Percentiles rank a stretch among this genome's conserved stretches.
These are phyloP conservation scores for Verticillium longisporum DNA, from an alignment of 2,329 filamentous ascomycete species.

Conservation along the genomic window DNA sequence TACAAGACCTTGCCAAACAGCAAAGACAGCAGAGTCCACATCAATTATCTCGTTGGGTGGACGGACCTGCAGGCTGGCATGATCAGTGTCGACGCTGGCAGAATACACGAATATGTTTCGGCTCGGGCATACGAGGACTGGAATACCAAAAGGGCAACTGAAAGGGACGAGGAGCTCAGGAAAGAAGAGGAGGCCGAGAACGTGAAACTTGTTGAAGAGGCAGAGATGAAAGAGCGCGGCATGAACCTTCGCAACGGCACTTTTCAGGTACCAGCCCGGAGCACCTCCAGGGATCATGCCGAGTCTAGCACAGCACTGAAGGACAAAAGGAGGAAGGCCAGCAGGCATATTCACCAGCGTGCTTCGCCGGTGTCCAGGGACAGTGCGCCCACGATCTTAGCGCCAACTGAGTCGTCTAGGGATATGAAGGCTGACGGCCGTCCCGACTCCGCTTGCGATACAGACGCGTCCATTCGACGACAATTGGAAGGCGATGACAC, in stretches of 20 bases:
- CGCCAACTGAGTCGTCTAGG: neutral
- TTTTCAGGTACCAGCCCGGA: neutral
- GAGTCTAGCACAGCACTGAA: constrained; percentile 15
- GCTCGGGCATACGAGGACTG: constrained; percentile 49
- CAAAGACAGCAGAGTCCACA: constrained; percentile 31
- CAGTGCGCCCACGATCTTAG: neutral
- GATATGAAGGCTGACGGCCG: constrained; percentile 10
- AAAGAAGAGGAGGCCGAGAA: constrained; percentile 18
- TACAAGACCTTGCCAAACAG: constrained; percentile 33
- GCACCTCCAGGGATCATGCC: neutral
- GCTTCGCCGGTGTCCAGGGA: constrained; percentile 27
- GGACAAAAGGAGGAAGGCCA: constrained; percentile 15
- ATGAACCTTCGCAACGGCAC: constrained; percentile 1
- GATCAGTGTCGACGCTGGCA: constrained; percentile 36
- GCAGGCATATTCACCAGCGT: constrained; percentile 12
- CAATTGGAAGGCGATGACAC: constrained; percentile 5
- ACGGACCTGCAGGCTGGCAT: constrained; percentile 42
- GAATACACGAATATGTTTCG: constrained; percentile 53
- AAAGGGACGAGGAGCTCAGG: constrained; percentile 31
- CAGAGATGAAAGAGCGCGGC: neutral
- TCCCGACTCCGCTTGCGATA: constrained; percentile 14
- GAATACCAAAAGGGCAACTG: constrained; percentile 38
- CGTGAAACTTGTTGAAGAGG: constrained; percentile 3
- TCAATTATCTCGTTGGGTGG: constrained; percentile 51
- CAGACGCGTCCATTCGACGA: constrained; percentile 9